Evolutionary conservation across 176 grass and related monocot genomes (phyloP).

Genomic region (Aegilops longissima): DNA sequence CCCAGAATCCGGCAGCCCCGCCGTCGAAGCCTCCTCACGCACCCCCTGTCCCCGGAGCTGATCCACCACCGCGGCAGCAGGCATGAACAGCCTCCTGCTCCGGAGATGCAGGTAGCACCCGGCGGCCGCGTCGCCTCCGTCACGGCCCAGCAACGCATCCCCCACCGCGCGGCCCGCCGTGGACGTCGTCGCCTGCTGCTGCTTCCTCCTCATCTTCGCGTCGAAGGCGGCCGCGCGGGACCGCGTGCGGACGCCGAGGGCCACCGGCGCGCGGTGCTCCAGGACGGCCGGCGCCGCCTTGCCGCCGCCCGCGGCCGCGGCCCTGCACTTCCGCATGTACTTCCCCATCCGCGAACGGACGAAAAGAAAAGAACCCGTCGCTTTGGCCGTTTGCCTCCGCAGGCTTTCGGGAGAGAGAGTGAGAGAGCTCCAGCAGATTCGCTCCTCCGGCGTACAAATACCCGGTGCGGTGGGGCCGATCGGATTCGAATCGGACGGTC

Average conservation of each 20-base stretch:
- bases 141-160: not conserved
- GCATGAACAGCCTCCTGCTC: constrained; percentile 51
- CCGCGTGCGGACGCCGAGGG: constrained; percentile 46
- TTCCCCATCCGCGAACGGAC: constrained; percentile 42
- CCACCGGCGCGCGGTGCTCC: constrained; percentile 46
- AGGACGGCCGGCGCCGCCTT: constrained; percentile 21
- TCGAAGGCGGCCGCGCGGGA: constrained; percentile 18
- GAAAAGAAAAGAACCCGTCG: not conserved
- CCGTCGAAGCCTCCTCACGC: not conserved
- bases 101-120: constrained; percentile 55
- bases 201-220: constrained; percentile 26
- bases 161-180: not conserved
- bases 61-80: not conserved
- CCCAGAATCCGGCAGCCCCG: not conserved
- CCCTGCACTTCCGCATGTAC: constrained; percentile 53
- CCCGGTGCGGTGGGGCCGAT: not conserved
- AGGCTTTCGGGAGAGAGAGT: not conserved
- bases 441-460: not conserved
- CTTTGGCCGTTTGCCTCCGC: constrained; percentile 11
- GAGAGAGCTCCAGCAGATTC: not conserved
- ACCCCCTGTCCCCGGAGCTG: not conserved
- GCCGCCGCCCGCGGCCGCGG: not conserved
- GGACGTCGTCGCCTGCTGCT: not conserved
- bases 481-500: constrained; percentile 25
- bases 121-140: not conserved